phyloP scores from a whole-genome alignment of 305 asterid species.

The Nicotiana rustica region DNA sequence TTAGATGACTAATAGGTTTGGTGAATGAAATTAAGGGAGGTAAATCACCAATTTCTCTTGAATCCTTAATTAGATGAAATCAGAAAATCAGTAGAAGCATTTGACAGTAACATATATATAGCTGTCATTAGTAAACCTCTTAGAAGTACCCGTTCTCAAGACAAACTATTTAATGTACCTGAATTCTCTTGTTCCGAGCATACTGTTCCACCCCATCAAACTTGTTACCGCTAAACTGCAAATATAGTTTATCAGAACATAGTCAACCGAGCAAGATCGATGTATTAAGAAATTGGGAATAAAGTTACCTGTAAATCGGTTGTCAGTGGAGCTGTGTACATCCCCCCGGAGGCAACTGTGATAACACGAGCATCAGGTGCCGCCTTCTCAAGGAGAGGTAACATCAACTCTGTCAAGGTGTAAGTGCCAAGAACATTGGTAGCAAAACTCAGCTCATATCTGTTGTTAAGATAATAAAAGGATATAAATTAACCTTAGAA shows the following conservation, averaged over 20 bases:
- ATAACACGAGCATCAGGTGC: constrained; percentile 95
- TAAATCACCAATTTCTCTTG: neutral
- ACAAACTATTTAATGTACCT: constrained; percentile 47
- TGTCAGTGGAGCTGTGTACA: constrained; percentile 79
- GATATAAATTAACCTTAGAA: neutral
- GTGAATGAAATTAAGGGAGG: neutral
- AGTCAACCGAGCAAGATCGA: constrained; percentile 27
- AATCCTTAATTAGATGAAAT: neutral
- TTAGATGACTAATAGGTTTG: neutral
- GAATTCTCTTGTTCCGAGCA: constrained; percentile 91
- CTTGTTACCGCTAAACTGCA: constrained; percentile 62
- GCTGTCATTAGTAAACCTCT: neutral
- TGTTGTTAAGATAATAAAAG: constrained; percentile 34
- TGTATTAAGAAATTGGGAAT: neutral
- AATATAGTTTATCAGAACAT: constrained; percentile 31
- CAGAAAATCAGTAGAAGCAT: neutral
- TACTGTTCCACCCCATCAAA: constrained; percentile 85
- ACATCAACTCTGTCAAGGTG: constrained; percentile 74
- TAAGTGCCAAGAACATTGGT: constrained; percentile 88
- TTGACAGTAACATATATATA: neutral
- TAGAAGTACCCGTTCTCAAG: neutral
- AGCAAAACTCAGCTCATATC: constrained; percentile 81
- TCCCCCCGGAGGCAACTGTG: constrained; percentile 92
- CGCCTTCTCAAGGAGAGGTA: constrained; percentile 85
- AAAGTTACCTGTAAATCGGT: constrained; percentile 72